A percentile compares a stretch with the other conserved stretches of the same genome.
These are phyloP conservation scores for Diddensiella santjacobensis DNA, from an alignment of 805 yeast genomes.

Conservation along the genomic window DNA sequence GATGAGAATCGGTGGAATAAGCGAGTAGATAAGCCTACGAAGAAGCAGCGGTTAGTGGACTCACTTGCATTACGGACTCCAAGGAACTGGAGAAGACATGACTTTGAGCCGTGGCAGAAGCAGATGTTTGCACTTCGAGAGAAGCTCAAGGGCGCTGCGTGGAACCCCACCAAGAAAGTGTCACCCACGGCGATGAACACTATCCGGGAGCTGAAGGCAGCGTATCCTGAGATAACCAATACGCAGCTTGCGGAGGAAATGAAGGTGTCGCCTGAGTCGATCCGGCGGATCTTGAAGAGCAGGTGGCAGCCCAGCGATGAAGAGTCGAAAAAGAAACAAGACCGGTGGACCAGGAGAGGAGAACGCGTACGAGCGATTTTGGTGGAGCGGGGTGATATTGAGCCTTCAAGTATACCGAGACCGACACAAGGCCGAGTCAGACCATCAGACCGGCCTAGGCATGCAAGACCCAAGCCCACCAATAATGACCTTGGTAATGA, in stretches of 20 bases:
- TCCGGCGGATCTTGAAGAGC: conserved; percentile 72
- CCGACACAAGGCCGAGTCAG: too few relatives aligned
- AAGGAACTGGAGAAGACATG: conserved; percentile 39
- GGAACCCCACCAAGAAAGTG: conserved; percentile 67
- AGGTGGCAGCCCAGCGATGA: conserved; percentile 65
- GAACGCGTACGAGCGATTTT: conserved; percentile 23
- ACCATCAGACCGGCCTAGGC: too few relatives aligned
- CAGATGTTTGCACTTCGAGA: conserved; percentile 60
- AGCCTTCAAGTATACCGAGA: not conserved
- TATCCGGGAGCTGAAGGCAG: conserved; percentile 50
- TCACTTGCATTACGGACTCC: conserved; percentile 38
- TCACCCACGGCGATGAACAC: conserved; percentile 67
- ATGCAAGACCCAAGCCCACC: not conserved
- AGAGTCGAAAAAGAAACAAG: conserved; percentile 44
- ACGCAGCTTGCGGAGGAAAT: conserved; percentile 60
- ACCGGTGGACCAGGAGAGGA: conserved; percentile 54
- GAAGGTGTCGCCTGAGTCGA: conserved; percentile 73
- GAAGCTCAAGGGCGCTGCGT: conserved; percentile 53
- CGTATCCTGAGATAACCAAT: conserved; percentile 57
- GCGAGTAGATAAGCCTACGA: conserved; percentile 23
- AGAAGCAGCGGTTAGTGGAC: conserved; percentile 16
- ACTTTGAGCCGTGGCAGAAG: conserved; percentile 65
- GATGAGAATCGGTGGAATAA: conserved; percentile 17
- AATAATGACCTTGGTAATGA: conserved; percentile 10
- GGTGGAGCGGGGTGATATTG: not conserved